These are phyloP conservation scores for Acrodontium crateriforme DNA, from an alignment of 2,329 filamentous ascomycete species.

Conservation along the genomic window DNA sequence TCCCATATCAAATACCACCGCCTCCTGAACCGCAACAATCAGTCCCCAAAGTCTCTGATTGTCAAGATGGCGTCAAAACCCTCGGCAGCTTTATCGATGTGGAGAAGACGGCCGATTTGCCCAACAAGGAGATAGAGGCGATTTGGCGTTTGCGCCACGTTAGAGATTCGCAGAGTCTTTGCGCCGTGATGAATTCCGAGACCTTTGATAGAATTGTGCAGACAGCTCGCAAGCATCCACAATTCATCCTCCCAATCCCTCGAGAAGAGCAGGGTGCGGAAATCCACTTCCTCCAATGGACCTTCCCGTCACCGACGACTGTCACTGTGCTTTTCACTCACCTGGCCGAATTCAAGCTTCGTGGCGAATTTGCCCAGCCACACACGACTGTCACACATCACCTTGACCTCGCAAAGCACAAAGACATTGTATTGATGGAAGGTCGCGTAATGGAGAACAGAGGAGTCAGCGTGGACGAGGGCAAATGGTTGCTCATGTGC, in stretches of 20 bases:
- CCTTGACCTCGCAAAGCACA: constrained; percentile 58
- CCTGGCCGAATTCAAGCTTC: constrained; percentile 79
- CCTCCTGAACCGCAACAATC: constrained; percentile 20
- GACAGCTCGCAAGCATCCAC: constrained; percentile 61
- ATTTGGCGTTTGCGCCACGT: constrained; percentile 87
- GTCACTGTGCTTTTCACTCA: constrained; percentile 73
- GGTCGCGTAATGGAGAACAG: constrained; percentile 63
- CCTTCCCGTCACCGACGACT: constrained; percentile 56
- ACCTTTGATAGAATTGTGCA: constrained; percentile 62
- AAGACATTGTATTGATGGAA: constrained; percentile 74
- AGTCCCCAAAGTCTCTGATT: constrained; percentile 21
- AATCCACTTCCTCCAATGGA: constrained; percentile 95
- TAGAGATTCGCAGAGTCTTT: constrained; percentile 57
- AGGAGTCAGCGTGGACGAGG: constrained; percentile 66
- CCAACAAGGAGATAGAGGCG: constrained; percentile 67
- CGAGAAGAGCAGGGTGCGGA: constrained; percentile 58
- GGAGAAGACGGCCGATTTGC: constrained; percentile 57
- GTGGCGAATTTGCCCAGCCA: constrained; percentile 78
- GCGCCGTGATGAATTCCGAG: constrained; percentile 60
- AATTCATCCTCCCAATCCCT: constrained; percentile 82
- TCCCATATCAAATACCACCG: constrained; percentile 23
- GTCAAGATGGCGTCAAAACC: constrained; percentile 43
- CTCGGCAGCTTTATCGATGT: constrained; percentile 63
- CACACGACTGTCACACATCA: constrained; percentile 94
- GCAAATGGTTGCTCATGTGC: constrained; percentile 82